Evolutionary conservation across 169 alveolate species (phyloP).

Genomic region (Miamiensis avidus): DNA sequence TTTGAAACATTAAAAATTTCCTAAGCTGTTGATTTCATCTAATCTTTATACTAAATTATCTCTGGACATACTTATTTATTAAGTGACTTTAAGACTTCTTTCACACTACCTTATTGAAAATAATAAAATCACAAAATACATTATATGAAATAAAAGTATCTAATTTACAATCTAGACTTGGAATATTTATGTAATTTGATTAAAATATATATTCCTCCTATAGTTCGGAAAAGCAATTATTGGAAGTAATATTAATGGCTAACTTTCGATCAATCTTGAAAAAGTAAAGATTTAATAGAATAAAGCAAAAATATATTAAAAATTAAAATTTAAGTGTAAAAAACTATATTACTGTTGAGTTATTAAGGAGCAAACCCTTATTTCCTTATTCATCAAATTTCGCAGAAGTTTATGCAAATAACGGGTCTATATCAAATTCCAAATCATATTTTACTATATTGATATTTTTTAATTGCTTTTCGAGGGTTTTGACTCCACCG

Average conservation of each 20-base stretch:
- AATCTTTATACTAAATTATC: not conserved
- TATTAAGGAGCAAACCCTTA: slow-evolving; percentile 54
- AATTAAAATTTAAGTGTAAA: not conserved
- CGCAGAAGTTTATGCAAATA: slow-evolving; percentile 59
- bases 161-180: no score
- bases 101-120: not conserved
- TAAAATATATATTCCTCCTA: not conserved
- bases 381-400: slow-evolving; percentile 63
- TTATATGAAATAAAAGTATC: no score
- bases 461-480: slow-evolving; percentile 54
- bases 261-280: not conserved
- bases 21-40: not conserved
- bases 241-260: not conserved
- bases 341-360: slow-evolving; percentile 42
- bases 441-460: slow-evolving; percentile 64
- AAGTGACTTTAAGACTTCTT: not conserved
- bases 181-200: no score
- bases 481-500: slow-evolving; percentile 66
- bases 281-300: no score
- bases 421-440: slow-evolving; percentile 66
- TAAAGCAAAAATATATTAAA: no score
- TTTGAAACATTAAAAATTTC: not conserved
- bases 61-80: not conserved
- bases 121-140: no score
- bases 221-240: not conserved